Base-by-base conservation (phyloP, 108 stramenopile genomes). In the Nitzschia palea region DNA sequence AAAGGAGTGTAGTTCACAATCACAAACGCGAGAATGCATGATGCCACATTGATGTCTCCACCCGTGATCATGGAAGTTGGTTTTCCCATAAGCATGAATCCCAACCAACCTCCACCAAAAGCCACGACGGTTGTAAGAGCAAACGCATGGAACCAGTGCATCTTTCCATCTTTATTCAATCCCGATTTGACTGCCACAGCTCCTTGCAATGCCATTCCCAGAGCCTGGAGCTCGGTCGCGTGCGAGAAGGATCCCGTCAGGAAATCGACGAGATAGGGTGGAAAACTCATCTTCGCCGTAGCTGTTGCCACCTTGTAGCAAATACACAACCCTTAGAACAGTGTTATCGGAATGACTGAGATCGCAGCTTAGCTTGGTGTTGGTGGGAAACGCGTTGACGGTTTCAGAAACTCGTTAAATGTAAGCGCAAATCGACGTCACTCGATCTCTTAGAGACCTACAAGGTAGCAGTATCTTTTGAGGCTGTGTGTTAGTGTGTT, bases 121-220 rank as follows among this genome's bases (percentile, higher is more conserved):
- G 68, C 85, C 18, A 72, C 57, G 14, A 89, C 42, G 0, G 77
- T 84, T 17, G 82, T 68, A 29, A 81, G 60, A n/a, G 78, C 55
- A 51, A 90, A 90, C 22, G 93, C 87, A 67, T 94, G 88, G 70
- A 94, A 94, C 83, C 84, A 84, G 51, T 86, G 59, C 82, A 94
- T 80, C 15, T 53, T 62, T 29, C 59, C 30, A 44, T 82, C 70
- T 36, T 82, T 81, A 71, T 93, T 93, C 26, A 69, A 55, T 0
- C 91, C 92, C 32, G 76, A 73, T 9, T 86, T 80, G 2, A 93
- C 87, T 0, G 80, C 60, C 83, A 93, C 72, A 29, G 86, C 75
- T 4, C 91, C 91, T 45, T 85, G 79, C 32, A 87, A 67, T 2
- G 90, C 90, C 86, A 85, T 84, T 17, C 74, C 67, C 45, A 88